Evolutionary conservation across 371 early-diverging fungal species (phyloP).

Genomic region (Actinomortierella ambigua): DNA sequence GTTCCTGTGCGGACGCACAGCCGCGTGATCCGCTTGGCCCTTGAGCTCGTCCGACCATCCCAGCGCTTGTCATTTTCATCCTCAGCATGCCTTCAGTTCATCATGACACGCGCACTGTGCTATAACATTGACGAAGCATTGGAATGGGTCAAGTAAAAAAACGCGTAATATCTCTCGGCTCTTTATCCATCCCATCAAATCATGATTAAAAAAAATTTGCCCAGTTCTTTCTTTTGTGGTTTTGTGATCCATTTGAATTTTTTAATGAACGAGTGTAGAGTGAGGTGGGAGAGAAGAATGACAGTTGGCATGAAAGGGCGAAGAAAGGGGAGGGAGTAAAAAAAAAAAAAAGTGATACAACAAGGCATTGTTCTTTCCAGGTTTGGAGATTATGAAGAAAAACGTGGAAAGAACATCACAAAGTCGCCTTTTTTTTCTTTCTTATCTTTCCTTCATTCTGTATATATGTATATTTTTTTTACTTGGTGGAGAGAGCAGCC

Average conservation of each 20-base stretch:
- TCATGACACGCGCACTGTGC: conserved; percentile 39
- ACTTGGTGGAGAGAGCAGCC: conserved; percentile 47
- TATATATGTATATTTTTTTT: background rate
- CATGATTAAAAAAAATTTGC: too few species aligned
- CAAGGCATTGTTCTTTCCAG: background rate
- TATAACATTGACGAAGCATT: conserved; percentile 32
- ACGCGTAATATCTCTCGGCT: too few species aligned
- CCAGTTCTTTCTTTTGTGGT: too few species aligned
- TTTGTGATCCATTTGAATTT: too few species aligned
- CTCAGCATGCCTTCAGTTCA: conserved; percentile 1
- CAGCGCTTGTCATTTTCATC: background rate
- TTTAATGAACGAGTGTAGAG: background rate
- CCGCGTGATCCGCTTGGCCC: conserved; percentile 23
- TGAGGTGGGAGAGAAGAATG: background rate
- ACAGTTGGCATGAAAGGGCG: background rate
- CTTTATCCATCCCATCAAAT: too few species aligned
- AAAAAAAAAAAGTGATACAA: background rate
- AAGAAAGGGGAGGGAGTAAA: background rate
- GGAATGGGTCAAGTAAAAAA: conserved; percentile 8
- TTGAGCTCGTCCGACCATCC: conserved; percentile 6
- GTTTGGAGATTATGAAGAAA: too few species aligned
- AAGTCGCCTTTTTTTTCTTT: too few species aligned
- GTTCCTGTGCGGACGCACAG: conserved; percentile 27
- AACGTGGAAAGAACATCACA: too few species aligned
- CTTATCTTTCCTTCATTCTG: too few species aligned